Evolutionary conservation across 2,329 filamentous ascomycete species (phyloP).

Genomic region (Ceratocystis diversiconidia): DNA sequence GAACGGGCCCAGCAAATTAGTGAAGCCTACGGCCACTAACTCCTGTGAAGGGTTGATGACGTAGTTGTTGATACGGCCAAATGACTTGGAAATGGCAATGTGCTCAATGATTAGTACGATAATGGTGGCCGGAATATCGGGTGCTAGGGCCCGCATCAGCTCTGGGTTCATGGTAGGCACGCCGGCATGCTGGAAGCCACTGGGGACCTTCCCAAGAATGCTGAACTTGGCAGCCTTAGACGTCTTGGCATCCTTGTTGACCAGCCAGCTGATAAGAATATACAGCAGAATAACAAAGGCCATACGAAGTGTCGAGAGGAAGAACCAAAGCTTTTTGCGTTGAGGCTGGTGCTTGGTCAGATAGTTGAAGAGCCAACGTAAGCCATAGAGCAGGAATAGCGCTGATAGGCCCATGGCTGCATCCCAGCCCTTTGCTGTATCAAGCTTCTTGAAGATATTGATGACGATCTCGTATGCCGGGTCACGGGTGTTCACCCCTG

Average conservation of each 20-base stretch:
- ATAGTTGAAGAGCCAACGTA: slow-evolving; percentile 47
- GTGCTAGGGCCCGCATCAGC: slow-evolving; percentile 54
- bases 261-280: slow-evolving; percentile 59
- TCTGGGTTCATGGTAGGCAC: slow-evolving; percentile 53
- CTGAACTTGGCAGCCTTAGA: slow-evolving; percentile 42
- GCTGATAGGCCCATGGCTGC: slow-evolving; percentile 61
- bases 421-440: slow-evolving; percentile 41
- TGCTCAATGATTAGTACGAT: slow-evolving; percentile 96
- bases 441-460: slow-evolving; percentile 34
- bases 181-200: slow-evolving; percentile 65
- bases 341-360: slow-evolving; percentile 53
- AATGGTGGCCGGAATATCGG: slow-evolving; percentile 67
- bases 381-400: slow-evolving; percentile 51
- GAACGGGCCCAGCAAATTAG: slow-evolving; percentile 82
- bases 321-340: slow-evolving; percentile 59
- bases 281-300: slow-evolving; percentile 72
- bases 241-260: slow-evolving; percentile 45
- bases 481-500: slow-evolving; percentile 35
- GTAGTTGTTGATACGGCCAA: slow-evolving; percentile 92
- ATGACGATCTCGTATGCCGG: slow-evolving; percentile 37
- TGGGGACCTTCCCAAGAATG: slow-evolving; percentile 46
- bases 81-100: slow-evolving; percentile 93
- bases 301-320: slow-evolving; percentile 61
- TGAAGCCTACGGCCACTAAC: slow-evolving; percentile 82
- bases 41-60: slow-evolving; percentile 91